Evolutionary conservation across 495 filamentous ascomycete genomes (phyloP), one percentile per base, ranked within the genome.

Genomic region (Rhypophila decipiens): DNA sequence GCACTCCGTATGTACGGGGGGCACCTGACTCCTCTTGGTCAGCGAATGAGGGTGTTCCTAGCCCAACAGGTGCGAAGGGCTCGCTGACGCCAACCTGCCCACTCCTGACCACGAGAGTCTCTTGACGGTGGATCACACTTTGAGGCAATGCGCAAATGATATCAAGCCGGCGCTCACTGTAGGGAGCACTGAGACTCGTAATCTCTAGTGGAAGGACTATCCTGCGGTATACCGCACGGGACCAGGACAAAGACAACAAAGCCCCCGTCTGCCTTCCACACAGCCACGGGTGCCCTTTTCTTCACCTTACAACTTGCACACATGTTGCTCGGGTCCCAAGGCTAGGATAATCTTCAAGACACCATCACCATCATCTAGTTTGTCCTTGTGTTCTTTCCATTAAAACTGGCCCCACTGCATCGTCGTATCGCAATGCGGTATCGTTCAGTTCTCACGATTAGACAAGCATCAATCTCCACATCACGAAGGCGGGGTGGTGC

Each of bases 201-300:
- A n/a, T n/a, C n/a, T n/a, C n/a, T n/a, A 13, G 27, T 31, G 27
- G 27, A 31, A 7, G 27, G 41, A n/a, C 45, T 35, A 31, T 31
- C 13, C 7, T 7, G 27, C 13, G 27, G 27, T 31, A 7, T 31
- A 7, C 7, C 7, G 27, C 13, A 7, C 7, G 27, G 13, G 27
- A n/a, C n/a, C n/a, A 33, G 27, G 27, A 44, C 41, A 49, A 49
- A 42, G 47, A 44, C 47, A 44, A 50, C 47, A 50, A 50, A 50
- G 47, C 47, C 20, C 17, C 29, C 13, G 27, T 31, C 13, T 31
- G 27, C 27, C 33, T 24, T 18, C 44, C 33, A 20, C 45, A 33
- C 21, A 47, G 33, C 29, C 44, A 46, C 44, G 19, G 33, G 19
- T 15, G 43, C 27, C n/a, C n/a, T n/a, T n/a, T n/a, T 31, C 27